Evolutionary conservation across 2,329 filamentous ascomycete genomes (phyloP).

Genomic region (Magnaporthales sp.): DNA sequence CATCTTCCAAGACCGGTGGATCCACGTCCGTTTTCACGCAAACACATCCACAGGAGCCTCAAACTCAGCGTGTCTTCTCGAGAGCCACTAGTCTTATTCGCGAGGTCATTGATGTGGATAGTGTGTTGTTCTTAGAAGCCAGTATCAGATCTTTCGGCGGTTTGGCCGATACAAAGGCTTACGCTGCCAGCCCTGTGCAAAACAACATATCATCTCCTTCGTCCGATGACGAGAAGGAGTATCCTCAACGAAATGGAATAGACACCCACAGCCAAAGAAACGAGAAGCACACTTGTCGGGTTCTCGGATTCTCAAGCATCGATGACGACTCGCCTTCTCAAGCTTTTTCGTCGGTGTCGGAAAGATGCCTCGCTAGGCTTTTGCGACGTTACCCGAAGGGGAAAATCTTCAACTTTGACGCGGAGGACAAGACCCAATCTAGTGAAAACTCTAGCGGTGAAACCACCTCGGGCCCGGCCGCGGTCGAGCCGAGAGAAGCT

Average conservation of each 20-base stretch:
- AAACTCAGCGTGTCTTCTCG: constrained; percentile 22
- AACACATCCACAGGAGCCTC: not conserved
- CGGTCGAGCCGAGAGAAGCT: not conserved
- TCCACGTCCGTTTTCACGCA: not conserved
- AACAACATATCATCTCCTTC: constrained; percentile 3
- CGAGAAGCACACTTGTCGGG: constrained; percentile 3
- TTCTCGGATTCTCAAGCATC: not conserved
- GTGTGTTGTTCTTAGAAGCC: constrained; percentile 25
- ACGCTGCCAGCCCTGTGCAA: constrained; percentile 3
- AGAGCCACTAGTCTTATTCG: constrained; percentile 33
- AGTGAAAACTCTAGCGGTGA: not conserved
- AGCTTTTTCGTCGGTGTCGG: constrained; percentile 10
- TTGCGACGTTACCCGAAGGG: constrained; percentile 35
- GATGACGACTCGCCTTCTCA: constrained; percentile 13
- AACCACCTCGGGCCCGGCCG: not conserved
- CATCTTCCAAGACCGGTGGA: too few species aligned
- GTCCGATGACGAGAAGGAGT: constrained; percentile 14
- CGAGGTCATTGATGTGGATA: constrained; percentile 32
- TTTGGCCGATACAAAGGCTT: constrained; percentile 4
- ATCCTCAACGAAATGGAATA: not conserved
- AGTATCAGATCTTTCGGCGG: constrained; percentile 20
- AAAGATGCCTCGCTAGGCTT: constrained; percentile 29
- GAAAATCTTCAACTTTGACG: constrained; percentile 34
- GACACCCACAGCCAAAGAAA: not conserved
- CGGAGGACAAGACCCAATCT: constrained; percentile 19